A percentile compares a stretch with the other conserved stretches of the same genome.
phyloP scores from a whole-genome alignment of 2,329 filamentous ascomycete genomes.

The Thermomyces lanuginosus region DNA sequence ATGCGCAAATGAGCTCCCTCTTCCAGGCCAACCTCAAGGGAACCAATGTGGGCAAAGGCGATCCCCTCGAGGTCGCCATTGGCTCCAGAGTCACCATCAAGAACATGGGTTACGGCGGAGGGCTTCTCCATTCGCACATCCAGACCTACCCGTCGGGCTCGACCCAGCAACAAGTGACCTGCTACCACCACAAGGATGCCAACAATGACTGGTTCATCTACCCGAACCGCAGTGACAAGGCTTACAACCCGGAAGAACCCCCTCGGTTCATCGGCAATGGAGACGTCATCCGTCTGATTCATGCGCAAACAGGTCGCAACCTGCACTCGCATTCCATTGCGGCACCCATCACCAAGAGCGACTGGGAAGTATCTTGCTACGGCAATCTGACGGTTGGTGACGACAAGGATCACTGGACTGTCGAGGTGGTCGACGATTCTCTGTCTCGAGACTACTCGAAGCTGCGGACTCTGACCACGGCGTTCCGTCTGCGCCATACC shows the following conservation, averaged over 20 bases:
- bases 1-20: conserved; percentile 99
- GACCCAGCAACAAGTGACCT: conserved; percentile 87
- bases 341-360: conserved; percentile 74
- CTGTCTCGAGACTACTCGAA: conserved; percentile 70
- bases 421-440: conserved; percentile 83
- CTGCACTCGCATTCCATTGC: conserved; percentile 84
- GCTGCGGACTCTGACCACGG: conserved; percentile 79
- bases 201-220: conserved; percentile 99
- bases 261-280: conserved; percentile 62
- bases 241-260: conserved; percentile 56
- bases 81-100: conserved; percentile 87
- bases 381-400: conserved; percentile 91
- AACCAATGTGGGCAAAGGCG: conserved; percentile 86
- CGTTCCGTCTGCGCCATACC: conserved; percentile 73
- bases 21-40: conserved; percentile 95
- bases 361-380: conserved; percentile 88
- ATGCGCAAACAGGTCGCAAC: conserved; percentile 91
- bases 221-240: conserved; percentile 63
- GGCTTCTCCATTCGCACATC: conserved; percentile 87
- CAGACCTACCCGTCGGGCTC: conserved; percentile 94
- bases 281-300: conserved; percentile 68
- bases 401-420: conserved; percentile 91
- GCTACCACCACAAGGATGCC: conserved; percentile 98
- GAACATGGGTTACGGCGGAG: conserved; percentile 98
- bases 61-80: conserved; percentile 76